Conservation (phyloP, 1,284 basidiomycete genomes). For the Sporisorium scitamineum region DNA sequence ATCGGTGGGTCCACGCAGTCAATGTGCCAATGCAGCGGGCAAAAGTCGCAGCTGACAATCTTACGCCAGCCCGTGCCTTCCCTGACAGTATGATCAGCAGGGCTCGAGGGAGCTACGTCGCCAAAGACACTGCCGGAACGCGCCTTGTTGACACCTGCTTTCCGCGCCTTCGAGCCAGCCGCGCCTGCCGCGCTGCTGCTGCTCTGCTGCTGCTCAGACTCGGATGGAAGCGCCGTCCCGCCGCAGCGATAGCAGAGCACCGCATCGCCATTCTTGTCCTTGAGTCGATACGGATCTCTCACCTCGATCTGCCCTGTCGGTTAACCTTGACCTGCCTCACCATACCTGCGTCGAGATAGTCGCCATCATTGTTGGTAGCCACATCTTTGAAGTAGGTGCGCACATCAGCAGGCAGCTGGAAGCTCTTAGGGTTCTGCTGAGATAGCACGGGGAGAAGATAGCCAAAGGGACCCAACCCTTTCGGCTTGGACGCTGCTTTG, state of each 20-base stretch:
- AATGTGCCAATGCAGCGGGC: constrained; percentile 93
- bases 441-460: constrained; percentile 79
- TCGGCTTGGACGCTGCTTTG: constrained; percentile 36
- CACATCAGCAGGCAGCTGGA: constrained; percentile 88
- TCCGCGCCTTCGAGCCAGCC: not conserved
- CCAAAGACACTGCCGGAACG: constrained; percentile 5
- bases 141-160: constrained; percentile 1
- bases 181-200: not conserved
- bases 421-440: constrained; percentile 80
- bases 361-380: constrained; percentile 65
- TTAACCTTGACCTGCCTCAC: constrained; percentile 69
- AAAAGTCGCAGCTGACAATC: constrained; percentile 95
- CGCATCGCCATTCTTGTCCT: constrained; percentile 83
- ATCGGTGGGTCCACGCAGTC: constrained; percentile 95
- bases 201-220: constrained; percentile 41
- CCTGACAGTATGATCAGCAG: constrained; percentile 33
- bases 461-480: constrained; percentile 65
- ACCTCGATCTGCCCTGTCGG: constrained; percentile 90
- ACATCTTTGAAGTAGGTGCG: constrained; percentile 84
- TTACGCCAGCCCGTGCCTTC: constrained; percentile 68
- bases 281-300: constrained; percentile 86
- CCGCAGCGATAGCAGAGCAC: constrained; percentile 91
- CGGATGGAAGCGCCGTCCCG: constrained; percentile 76
- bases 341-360: constrained; percentile 77
- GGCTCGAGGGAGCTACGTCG: constrained; percentile 9